Percentiles rank a stretch among this genome's conserved stretches.
Evolutionary conservation across 2,329 filamentous ascomycete species (phyloP).

Genomic region (Xylariaceae sp.): DNA sequence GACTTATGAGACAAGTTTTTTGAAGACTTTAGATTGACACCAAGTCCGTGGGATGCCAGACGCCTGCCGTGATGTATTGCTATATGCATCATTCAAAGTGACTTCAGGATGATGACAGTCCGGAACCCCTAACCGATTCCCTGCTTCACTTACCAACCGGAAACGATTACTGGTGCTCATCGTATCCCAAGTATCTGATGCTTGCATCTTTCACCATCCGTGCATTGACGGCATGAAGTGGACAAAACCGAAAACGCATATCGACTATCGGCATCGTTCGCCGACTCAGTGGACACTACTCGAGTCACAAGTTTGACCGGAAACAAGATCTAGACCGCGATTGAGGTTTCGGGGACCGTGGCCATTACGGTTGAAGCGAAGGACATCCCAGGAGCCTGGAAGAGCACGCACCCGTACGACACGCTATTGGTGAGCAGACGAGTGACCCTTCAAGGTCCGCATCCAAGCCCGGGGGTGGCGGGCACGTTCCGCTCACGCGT

Average conservation of each 20-base stretch:
- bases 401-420: slow-evolving; percentile 33
- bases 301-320: slow-evolving; percentile 17
- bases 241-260: slow-evolving; percentile 3
- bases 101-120: too few species aligned
- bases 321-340: slow-evolving; percentile 20
- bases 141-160: too few species aligned
- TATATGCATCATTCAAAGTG: too few species aligned
- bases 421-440: slow-evolving; percentile 22
- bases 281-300: slow-evolving; percentile 30
- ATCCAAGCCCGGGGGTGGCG: background rate
- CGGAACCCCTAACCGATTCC: too few species aligned
- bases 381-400: slow-evolving; percentile 18
- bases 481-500: background rate
- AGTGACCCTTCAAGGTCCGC: background rate
- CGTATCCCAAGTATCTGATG: background rate
- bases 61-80: too few species aligned
- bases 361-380: slow-evolving; percentile 4
- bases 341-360: slow-evolving; percentile 14
- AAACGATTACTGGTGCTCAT: too few species aligned
- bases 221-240: slow-evolving; percentile 10
- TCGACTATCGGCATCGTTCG: slow-evolving; percentile 32
- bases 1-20: too few species aligned
- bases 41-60: background rate
- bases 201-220: background rate
- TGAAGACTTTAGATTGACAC: background rate